Conservation (phyloP, 2,329 filamentous ascomycete species). For the Basipetospora chlamydospora region DNA sequence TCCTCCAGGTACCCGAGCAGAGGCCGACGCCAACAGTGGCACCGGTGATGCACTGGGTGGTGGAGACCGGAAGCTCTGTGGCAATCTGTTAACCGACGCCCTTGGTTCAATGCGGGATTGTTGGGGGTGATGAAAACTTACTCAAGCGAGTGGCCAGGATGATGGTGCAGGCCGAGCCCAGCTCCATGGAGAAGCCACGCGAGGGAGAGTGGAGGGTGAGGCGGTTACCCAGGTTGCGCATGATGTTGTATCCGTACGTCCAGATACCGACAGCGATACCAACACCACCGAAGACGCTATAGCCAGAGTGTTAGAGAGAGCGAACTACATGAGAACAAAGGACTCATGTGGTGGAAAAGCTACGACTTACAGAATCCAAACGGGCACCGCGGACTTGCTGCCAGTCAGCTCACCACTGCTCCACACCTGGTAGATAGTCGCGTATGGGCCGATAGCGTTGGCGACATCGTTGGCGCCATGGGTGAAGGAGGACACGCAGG, state of each 20-base stretch:
- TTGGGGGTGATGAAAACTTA: constrained; percentile 18
- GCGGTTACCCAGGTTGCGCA: constrained; percentile 47
- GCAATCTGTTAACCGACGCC: constrained; percentile 8
- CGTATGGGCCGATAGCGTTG: constrained; percentile 48
- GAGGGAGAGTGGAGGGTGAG: constrained; percentile 48
- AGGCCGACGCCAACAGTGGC: constrained; percentile 48
- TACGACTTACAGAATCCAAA: constrained; percentile 37
- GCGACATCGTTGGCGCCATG: constrained; percentile 66
- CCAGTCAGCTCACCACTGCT: constrained; percentile 26
- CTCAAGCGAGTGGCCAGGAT: constrained; percentile 45
- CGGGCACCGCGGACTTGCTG: constrained; percentile 33
- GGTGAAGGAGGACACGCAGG: constrained; percentile 57
- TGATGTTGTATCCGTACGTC: constrained; percentile 51
- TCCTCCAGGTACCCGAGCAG: constrained; percentile 41
- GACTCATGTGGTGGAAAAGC: background rate
- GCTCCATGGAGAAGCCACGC: constrained; percentile 45
- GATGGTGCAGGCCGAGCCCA: constrained; percentile 46
- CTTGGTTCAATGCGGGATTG: background rate
- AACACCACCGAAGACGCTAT: constrained; percentile 29
- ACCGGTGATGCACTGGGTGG: constrained; percentile 50
- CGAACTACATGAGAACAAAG: background rate
- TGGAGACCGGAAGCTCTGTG: constrained; percentile 43
- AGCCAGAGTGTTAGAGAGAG: background rate
- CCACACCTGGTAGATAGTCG: constrained; percentile 49
- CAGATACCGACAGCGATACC: constrained; percentile 41